phyloP scores from a whole-genome alignment of 1,284 basidiomycete genomes.

The Agroathelia rolfsii region DNA sequence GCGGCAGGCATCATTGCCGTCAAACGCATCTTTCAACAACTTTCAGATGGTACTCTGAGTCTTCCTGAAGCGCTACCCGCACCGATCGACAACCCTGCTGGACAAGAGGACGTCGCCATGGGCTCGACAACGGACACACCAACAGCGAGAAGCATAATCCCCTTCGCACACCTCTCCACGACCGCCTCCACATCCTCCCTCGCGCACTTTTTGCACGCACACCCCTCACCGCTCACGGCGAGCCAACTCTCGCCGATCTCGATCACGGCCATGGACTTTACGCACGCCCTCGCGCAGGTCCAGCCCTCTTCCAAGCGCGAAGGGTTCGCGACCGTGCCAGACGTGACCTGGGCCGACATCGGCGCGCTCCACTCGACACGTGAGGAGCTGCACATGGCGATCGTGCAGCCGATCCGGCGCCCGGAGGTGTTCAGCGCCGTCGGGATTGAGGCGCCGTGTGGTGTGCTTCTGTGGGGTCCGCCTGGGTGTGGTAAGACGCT shows the following conservation, averaged over 20 bases:
- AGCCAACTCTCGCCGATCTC: conserved; percentile 72
- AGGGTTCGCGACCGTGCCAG: conserved; percentile 94
- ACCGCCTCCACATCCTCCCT: conserved; percentile 61
- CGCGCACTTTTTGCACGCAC: conserved; percentile 78
- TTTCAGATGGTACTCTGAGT: conserved; percentile 59
- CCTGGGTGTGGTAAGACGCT: conserved; percentile 97
- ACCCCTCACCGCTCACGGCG: conserved; percentile 72
- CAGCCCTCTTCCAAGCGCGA: conserved; percentile 97
- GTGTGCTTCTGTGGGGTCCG: conserved; percentile 96
- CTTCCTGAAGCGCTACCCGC: conserved; percentile 31
- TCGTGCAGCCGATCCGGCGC: conserved; percentile 88
- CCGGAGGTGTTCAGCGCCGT: conserved; percentile 85
- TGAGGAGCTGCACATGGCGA: conserved; percentile 93
- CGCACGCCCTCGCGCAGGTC: conserved; percentile 69
- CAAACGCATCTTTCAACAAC: conserved; percentile 86
- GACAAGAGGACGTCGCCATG: conserved; percentile 37
- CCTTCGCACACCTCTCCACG: conserved; percentile 33
- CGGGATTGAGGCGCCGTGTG: conserved; percentile 81
- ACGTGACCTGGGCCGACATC: conserved; percentile 91
- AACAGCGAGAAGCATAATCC: conserved; percentile 17
- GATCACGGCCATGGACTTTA: conserved; percentile 78
- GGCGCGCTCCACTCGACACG: conserved; percentile 84
- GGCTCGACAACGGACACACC: conserved; percentile 35
- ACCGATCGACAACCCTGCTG: conserved; percentile 1
- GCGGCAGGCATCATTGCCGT: conserved; percentile 95